Conservation (phyloP, 78 protist species). For the Dictyostelium intermedium region DNA sequence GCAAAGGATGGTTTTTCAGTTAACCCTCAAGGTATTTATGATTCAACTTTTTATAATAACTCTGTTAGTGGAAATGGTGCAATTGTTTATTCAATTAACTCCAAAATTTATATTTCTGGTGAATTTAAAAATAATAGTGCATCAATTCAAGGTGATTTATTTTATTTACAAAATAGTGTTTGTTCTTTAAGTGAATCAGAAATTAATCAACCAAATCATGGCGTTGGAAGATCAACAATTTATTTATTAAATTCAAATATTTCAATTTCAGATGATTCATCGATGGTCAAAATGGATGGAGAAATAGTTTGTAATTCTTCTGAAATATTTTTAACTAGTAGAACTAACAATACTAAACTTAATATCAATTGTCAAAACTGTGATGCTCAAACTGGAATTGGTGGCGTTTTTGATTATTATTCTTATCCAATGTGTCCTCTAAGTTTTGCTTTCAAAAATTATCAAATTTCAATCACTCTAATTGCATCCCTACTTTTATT, state of each 20-base stretch:
- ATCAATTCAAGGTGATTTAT: neutral
- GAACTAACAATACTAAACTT: no score
- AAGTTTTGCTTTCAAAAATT: no score
- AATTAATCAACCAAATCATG: neutral
- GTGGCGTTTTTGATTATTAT: no score
- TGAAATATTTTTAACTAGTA: no score
- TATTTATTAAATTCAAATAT: neutral
- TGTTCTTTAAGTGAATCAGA: neutral
- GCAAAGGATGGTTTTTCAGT: neutral
- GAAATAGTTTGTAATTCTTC: no score
- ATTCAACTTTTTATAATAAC: neutral
- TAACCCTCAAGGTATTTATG: neutral
- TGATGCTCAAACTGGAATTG: no score
- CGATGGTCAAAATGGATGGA: no score
- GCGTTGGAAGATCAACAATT: neutral
- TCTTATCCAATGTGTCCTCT: no score
- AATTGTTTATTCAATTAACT: neutral
- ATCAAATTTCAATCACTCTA: no score
- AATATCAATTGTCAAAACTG: no score
- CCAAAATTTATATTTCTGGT: neutral
- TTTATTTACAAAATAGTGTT: neutral
- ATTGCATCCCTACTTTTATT: no score
- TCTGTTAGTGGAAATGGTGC: neutral
- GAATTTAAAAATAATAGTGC: neutral
- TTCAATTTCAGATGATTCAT: neutral